Evolutionary conservation across 2,329 filamentous ascomycete species (phyloP), one percentile per base, ranked within the genome.

Genomic region (Aureobasidium sp.): DNA sequence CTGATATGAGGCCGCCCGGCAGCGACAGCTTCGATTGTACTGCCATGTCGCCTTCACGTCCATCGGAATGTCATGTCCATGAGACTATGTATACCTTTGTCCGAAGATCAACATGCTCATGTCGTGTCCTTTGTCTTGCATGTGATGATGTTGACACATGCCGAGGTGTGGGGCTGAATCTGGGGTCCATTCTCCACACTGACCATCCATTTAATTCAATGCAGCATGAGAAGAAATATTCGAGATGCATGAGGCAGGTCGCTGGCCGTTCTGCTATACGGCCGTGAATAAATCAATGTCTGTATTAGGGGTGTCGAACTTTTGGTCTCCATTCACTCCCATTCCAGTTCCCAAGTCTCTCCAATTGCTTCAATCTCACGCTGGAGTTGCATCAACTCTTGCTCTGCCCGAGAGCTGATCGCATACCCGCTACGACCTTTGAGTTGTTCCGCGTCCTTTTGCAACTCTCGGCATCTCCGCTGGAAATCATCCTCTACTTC

Each of bases 1-100:
- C 84, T 64, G 81, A 75, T 47, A 77, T 74, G 44, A 70, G 68
- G 22, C 71, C 70, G 61, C 79, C 78, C 42, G 86, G 78, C 52
- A 81, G 77, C 7, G 62, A 57, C 65, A 91, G 77, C 73, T 91
- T 93, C 57, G 90, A 93, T 72, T 88, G 87, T 63, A 79, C 84
- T 64, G 87, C 88, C 89, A 93, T 93, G 51, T 29, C 49, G 20
- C 29, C 1, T 17, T 29, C 39, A 48, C 12, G 36, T 41, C 25
- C 45, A 60, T 51, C 25, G 15, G 42, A 3, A 4, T 36, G n/a
- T 48, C n/a, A 37, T 27, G 41, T 42, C 20, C 12, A 37, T 29
- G 20, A 27, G 25, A 31, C 14, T 31, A 7, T 39, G 31, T 12
- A 25, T 25, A 25, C 22, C 20, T 34, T 39, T 55, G 37, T 55